phyloP scores from a whole-genome alignment of 2,329 filamentous ascomycete species.

The Pezicula rhizophila region DNA sequence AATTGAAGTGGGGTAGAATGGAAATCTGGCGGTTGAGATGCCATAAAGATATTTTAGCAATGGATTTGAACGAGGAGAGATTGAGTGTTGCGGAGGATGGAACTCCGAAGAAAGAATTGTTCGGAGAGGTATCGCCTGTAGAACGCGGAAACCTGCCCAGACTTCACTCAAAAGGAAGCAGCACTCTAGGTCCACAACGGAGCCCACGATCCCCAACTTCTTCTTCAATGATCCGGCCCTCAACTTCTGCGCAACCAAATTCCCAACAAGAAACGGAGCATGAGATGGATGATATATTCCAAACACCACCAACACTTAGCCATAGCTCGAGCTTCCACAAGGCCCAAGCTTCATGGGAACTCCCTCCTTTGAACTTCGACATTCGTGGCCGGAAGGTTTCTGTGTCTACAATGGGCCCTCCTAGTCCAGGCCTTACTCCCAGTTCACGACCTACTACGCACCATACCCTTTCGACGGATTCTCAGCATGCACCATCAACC shows the following conservation, averaged over 20 bases:
- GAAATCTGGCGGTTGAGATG: conserved; percentile 91
- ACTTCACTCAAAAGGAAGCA: conserved; percentile 32
- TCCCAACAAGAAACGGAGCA: conserved; percentile 32
- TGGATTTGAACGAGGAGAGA: conserved; percentile 78
- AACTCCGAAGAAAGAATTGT: conserved; percentile 7
- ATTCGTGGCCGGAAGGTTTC: conserved; percentile 34
- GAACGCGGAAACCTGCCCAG: conserved; percentile 26
- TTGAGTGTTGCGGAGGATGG: conserved; percentile 24
- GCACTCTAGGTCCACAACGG: conserved; percentile 28
- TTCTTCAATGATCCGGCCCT: conserved; percentile 27
- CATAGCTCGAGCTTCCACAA: conserved; percentile 32
- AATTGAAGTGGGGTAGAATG: conserved; percentile 88
- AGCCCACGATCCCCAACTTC: conserved; percentile 32
- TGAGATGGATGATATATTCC: conserved; percentile 39
- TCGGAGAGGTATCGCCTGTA: conserved; percentile 13
- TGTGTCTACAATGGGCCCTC: conserved; percentile 34
- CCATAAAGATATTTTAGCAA: conserved; percentile 78
- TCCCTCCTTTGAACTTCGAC: conserved; percentile 33
- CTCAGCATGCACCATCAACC: conserved; percentile 23
- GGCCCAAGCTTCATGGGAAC: conserved; percentile 38
- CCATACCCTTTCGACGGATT: conserved; percentile 26
- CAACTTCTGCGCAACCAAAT: conserved; percentile 23
- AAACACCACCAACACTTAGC: conserved; percentile 40
- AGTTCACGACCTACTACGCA: conserved; percentile 27
- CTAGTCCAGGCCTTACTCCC: conserved; percentile 18